phyloP scores from a whole-genome alignment of 768 basidiomycete genomes.

The Lentinula sp. region DNA sequence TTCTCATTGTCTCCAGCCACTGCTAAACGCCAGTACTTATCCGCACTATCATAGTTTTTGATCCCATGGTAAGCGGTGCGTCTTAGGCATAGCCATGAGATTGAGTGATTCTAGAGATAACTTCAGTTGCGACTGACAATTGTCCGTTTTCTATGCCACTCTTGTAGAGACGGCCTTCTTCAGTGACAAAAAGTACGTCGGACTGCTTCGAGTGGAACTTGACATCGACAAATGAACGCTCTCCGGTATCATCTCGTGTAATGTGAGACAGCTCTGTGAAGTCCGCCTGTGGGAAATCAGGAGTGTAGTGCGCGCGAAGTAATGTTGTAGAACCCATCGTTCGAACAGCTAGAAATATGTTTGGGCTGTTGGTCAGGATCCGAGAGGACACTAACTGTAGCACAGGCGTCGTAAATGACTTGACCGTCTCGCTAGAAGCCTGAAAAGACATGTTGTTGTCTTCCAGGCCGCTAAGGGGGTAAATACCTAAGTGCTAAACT shows the following conservation, averaged over 20 bases:
- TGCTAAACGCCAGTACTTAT: slow-evolving; percentile 51
- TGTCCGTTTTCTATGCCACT: slow-evolving; percentile 30
- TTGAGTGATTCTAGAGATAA: background rate
- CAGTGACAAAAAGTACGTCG: slow-evolving; percentile 40
- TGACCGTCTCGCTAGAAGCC: slow-evolving; percentile 34
- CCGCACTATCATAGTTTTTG: slow-evolving; percentile 10
- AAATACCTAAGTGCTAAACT: slow-evolving; percentile 38
- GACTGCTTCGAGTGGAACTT: slow-evolving; percentile 25
- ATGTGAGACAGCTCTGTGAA: slow-evolving; percentile 31
- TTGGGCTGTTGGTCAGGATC: background rate
- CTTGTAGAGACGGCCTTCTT: slow-evolving; percentile 45
- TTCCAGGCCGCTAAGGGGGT: slow-evolving; percentile 26
- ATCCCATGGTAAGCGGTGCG: slow-evolving; percentile 8
- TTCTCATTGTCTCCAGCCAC: slow-evolving; percentile 21
- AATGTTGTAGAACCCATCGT: slow-evolving; percentile 36
- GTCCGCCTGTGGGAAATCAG: slow-evolving; percentile 6
- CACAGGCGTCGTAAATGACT: slow-evolving; percentile 62
- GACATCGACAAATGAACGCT: slow-evolving; percentile 40
- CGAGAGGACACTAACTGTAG: slow-evolving; percentile 46
- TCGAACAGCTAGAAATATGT: slow-evolving; percentile 16
- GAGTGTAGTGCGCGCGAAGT: slow-evolving; percentile 21
- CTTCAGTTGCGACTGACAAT: slow-evolving; percentile 30
- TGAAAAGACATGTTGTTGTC: slow-evolving; percentile 22
- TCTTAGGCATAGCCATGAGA: slow-evolving; percentile 14
- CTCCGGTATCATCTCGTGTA: slow-evolving; percentile 32